A percentile compares a stretch with the other conserved stretches of the same genome.
Evolutionary conservation across 2,329 filamentous ascomycete species (phyloP).

Genomic region (Tolypocladium ophioglossoides): DNA sequence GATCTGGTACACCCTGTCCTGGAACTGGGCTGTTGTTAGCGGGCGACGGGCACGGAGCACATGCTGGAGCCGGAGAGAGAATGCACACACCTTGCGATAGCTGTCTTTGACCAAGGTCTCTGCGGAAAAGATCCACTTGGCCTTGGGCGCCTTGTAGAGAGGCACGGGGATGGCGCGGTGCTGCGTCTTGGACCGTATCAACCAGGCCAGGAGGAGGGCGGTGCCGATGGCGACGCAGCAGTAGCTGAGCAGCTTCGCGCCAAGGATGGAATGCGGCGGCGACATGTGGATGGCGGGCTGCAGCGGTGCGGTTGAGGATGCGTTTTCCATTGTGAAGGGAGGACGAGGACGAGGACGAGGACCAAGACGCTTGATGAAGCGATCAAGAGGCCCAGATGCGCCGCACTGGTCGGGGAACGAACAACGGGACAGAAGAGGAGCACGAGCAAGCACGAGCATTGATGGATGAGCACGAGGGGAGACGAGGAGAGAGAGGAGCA

Average conservation of each 20-base stretch:
- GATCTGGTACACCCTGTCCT: slow-evolving; percentile 38
- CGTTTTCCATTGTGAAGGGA: background rate
- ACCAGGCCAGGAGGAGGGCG: slow-evolving; percentile 25
- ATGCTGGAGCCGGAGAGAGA: background rate
- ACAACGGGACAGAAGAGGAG: background rate
- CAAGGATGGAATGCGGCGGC: background rate
- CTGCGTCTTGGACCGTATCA: slow-evolving; percentile 23
- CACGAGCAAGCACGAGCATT: no score
- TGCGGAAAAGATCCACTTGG: slow-evolving; percentile 40
- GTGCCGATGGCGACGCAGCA: slow-evolving; percentile 31
- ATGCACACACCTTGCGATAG: slow-evolving; percentile 30
- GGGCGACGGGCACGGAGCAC: background rate
- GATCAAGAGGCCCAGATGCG: background rate
- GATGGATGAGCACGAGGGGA: no score
- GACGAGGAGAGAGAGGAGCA: no score
- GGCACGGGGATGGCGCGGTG: slow-evolving; percentile 23
- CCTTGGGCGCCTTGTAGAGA: slow-evolving; percentile 36
- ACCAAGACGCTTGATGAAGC: background rate
- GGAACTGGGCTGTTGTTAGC: slow-evolving; percentile 26
- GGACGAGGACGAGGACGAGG: background rate
- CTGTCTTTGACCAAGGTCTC: slow-evolving; percentile 36
- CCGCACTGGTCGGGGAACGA: background rate
- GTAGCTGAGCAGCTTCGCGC: slow-evolving; percentile 21
- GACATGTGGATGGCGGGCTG: background rate
- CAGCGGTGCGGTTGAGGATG: background rate